These are phyloP conservation scores for Chlorella sp. DNA, from an alignment of 139 green algal genomes.

Conservation along the genomic window DNA sequence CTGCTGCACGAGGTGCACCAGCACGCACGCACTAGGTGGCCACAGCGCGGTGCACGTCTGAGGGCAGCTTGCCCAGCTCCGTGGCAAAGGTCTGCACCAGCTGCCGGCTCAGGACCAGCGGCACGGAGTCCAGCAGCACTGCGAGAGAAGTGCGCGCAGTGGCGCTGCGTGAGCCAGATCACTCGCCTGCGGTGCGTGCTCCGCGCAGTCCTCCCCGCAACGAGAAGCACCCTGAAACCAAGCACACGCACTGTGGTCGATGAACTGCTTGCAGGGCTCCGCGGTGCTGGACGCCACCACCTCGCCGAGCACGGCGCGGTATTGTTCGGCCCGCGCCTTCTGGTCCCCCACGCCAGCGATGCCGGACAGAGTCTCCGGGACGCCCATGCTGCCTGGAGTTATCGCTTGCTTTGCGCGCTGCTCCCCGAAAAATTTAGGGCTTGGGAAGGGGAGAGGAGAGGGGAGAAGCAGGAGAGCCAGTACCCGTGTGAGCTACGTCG, in stretches of 20 bases:
- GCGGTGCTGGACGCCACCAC: background rate
- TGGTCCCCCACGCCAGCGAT: background rate
- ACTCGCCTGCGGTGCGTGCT: background rate
- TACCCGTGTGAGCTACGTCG: too few species aligned
- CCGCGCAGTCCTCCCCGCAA: too few species aligned
- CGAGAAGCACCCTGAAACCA: too few species aligned
- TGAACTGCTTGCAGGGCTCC: background rate
- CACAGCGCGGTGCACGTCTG: background rate
- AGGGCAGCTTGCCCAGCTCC: background rate
- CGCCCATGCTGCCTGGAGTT: background rate
- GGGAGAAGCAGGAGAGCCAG: too few species aligned
- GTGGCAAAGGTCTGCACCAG: background rate
- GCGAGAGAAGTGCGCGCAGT: background rate
- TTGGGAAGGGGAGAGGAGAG: too few species aligned
- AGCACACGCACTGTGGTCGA: background rate
- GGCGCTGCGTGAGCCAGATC: background rate
- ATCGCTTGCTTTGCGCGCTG: too few species aligned
- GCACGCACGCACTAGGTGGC: background rate
- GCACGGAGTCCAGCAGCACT: background rate
- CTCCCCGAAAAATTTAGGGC: too few species aligned
- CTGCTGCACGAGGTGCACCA: too few species aligned
- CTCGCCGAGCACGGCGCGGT: background rate
- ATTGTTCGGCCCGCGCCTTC: background rate
- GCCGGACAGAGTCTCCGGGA: background rate
- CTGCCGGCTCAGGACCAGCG: background rate